Base-by-base conservation (phyloP, 306 rosid genomes). In the Abrus precatorius region DNA sequence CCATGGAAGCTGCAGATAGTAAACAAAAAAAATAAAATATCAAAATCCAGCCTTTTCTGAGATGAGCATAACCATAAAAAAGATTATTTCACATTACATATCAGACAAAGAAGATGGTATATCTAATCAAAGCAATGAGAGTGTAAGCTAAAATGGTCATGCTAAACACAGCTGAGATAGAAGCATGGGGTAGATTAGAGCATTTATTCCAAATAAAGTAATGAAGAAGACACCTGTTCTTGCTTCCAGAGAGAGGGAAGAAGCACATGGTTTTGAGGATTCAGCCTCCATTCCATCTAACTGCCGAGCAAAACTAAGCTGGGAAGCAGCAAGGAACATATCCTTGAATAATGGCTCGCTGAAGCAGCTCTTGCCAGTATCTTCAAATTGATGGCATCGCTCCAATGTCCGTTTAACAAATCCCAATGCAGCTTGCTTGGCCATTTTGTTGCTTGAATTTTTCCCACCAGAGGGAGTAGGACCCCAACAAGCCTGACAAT, bases 351-450 rank as follows among this genome's bases (percentile, higher is more conserved):
- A 72, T 50, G 97, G 90, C 66, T 89, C 98, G 3, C 86, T 85
- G 87, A 96, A 96, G 91, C 97, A 90, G 91, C 98, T 96, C 87
- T 86, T 92, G 72, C 98, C 97, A 30, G 92, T 90, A 48, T 87
- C 89, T 88, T 96, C 97, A 92, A 81, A 93, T 71, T 87, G 91
- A 83, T 68, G 97, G 84, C 92, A 93, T 68, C 88, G 89, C 29
- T 89, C 94, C 87, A 96, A 84, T 48, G 98, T 92, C 80, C 94
- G 89, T 87, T 90, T 96, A 75, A 91, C 89, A 90, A 93, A 84
- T 80, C 88, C 86, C 74, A 87, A 74, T 20, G 98, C 91, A 86
- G 98, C 94, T 77, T 89, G 98, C 91, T 88, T 96, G 79, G 97
- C 98, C 89, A 87, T 84, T 87, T 91, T 95, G 90, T 85, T 91